These are phyloP conservation scores for Aspergillus incahuasiensis DNA, from an alignment of 495 filamentous ascomycete genomes.

Conservation along the genomic window DNA sequence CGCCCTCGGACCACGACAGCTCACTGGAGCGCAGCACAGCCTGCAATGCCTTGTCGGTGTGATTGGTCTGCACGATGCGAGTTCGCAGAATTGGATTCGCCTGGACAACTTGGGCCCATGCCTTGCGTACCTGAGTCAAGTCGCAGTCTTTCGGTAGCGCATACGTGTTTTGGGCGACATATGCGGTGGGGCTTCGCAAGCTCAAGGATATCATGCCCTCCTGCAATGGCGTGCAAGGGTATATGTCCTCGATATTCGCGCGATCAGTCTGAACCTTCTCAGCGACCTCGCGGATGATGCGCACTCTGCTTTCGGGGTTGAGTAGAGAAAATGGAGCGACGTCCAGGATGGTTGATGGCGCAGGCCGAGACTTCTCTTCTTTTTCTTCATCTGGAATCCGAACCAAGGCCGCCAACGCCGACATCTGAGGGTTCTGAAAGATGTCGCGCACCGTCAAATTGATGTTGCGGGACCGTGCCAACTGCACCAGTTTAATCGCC, in stretches of 20 bases:
- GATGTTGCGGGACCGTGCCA: background rate
- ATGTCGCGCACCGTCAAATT: background rate
- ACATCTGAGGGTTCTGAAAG: background rate
- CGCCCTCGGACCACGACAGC: background rate
- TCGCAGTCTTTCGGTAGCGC: background rate
- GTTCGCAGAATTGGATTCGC: background rate
- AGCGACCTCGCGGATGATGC: background rate
- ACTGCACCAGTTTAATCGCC: slow-evolving; percentile 27
- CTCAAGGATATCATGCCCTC: slow-evolving; percentile 33
- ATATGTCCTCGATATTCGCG: slow-evolving; percentile 50
- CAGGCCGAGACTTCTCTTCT: background rate
- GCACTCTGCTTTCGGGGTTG: background rate
- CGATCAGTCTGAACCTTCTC: background rate
- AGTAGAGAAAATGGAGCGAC: background rate
- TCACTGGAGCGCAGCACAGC: background rate
- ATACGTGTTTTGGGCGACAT: background rate
- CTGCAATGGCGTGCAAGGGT: slow-evolving; percentile 58
- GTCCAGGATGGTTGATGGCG: background rate
- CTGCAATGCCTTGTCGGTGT: background rate
- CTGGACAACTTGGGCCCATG: background rate
- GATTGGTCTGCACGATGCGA: slow-evolving; percentile 18
- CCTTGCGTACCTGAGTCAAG: background rate
- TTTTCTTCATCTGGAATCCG: background rate
- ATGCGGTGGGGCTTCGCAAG: background rate
- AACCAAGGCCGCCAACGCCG: background rate